A percentile compares a stretch with the other conserved stretches of the same genome.
These are phyloP conservation scores for Hortaea sp. DNA, from an alignment of 2,329 filamentous ascomycete genomes.

Conservation along the genomic window DNA sequence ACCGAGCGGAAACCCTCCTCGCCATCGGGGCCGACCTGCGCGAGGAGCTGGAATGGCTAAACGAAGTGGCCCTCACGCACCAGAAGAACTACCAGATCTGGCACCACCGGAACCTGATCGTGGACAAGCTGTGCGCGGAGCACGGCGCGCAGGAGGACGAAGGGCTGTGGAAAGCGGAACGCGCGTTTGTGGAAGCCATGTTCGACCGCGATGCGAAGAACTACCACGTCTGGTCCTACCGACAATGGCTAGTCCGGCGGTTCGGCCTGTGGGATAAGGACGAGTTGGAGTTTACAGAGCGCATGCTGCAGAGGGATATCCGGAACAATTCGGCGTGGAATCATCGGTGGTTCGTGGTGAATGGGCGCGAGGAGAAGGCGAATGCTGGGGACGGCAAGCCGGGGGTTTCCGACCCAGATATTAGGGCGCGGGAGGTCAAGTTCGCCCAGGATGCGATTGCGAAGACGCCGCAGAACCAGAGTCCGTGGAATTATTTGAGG, in stretches of 20 bases:
- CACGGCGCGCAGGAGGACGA: background rate
- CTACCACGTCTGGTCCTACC: constrained; percentile 97
- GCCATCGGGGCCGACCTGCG: constrained; percentile 54
- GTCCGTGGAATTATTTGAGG: constrained; percentile 83
- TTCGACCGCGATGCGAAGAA: constrained; percentile 85
- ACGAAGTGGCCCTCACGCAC: constrained; percentile 68
- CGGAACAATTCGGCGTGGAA: constrained; percentile 98
- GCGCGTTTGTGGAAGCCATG: constrained; percentile 63
- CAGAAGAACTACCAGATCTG: constrained; percentile 99
- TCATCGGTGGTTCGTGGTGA: constrained; percentile 89
- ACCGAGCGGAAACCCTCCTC: constrained; percentile 70
- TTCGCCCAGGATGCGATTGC: constrained; percentile 60
- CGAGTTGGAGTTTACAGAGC: constrained; percentile 62
- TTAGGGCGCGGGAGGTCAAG: constrained; percentile 64
- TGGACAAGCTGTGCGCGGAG: constrained; percentile 37
- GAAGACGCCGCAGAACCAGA: constrained; percentile 84
- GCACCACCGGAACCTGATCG: constrained; percentile 52
- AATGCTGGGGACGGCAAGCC: constrained; percentile 19
- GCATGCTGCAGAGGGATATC: constrained; percentile 67
- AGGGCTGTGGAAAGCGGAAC: background rate
- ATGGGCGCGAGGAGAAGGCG: constrained; percentile 40
- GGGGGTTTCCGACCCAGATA: constrained; percentile 34
- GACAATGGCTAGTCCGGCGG: constrained; percentile 64
- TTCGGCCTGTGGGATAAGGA: constrained; percentile 43
- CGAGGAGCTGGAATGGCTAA: constrained; percentile 77